These are phyloP conservation scores for Penicillium soppii DNA, from an alignment of 495 filamentous ascomycete genomes.

Conservation along the genomic window DNA sequence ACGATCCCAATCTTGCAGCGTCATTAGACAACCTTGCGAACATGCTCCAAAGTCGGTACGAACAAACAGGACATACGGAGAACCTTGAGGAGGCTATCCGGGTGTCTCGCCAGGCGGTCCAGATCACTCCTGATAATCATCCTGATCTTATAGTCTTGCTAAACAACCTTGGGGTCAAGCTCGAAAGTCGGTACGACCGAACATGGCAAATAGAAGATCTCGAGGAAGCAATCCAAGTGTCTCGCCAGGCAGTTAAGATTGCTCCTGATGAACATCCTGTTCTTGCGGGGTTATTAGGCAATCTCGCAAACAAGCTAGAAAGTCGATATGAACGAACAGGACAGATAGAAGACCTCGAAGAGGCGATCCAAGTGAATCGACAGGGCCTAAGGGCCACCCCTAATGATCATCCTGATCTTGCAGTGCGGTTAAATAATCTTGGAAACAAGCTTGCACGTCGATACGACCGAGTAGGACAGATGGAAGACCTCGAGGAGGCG, in stretches of 20 bases:
- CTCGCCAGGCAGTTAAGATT: constrained; percentile 9
- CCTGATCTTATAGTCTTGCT: background rate
- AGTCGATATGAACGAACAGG: constrained; percentile 11
- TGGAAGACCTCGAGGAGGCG: background rate
- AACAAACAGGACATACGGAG: constrained; percentile 8
- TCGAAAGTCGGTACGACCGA: too few relatives aligned
- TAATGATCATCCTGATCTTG: too few relatives aligned
- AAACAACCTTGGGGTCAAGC: background rate
- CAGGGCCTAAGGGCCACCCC: background rate
- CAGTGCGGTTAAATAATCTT: too few relatives aligned
- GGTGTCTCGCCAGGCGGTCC: constrained; percentile 10
- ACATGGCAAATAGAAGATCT: background rate
- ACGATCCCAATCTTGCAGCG: background rate
- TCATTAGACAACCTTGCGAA: constrained; percentile 15
- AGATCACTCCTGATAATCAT: constrained; percentile 15
- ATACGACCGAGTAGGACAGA: too few relatives aligned
- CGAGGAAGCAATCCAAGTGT: constrained; percentile 15
- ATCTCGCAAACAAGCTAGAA: constrained; percentile 11
- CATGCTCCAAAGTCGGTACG: constrained; percentile 1
- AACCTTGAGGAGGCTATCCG: constrained; percentile 19
- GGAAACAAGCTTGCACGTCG: too few relatives aligned
- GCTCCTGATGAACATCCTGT: constrained; percentile 15
- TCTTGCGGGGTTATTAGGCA: constrained; percentile 3
- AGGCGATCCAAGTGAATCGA: constrained; percentile 6
- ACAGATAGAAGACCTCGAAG: constrained; percentile 14